Base-by-base conservation (phyloP, 139 green algal species). In the Pleodorina starrii region DNA sequence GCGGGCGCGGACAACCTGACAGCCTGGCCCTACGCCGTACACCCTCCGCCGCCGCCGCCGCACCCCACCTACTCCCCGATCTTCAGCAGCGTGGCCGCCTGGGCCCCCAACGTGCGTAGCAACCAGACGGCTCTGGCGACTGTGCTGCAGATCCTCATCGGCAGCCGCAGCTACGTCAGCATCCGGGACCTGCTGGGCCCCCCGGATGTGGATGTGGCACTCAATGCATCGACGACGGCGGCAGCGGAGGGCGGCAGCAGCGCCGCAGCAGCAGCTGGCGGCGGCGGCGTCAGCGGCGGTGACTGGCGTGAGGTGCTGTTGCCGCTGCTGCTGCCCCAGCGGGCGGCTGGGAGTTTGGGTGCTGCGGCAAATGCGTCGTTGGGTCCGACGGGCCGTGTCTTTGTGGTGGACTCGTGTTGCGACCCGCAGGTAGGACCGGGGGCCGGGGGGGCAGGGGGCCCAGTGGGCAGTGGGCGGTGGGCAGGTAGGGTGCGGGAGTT, bases 1-100 rank as follows among this genome's bases (percentile, higher is more conserved):
- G 78, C 51, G 9, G 78, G 36, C 3, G 54, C 38, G 2, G 51
- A 72, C 5, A 32, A 21, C 46, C 38, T 85, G 25, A 40, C 36
- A 7, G 50, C 29, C 0, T 85, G 78, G 78, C 78, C 78, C 51
- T 85, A 85, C 54, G 40, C 29, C 19, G 21, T 57, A 32, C 78
- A 85, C 27, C 54, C 54, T 12, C 78, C 78, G 16, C 36, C 54
- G 21, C 51, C 78, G 27, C 36, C 16, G 50, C 2, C 74, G 19
- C 27, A 12, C 42, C 4, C 23, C 12, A 6, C 38, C 40, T 80
- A 57, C 42, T 25, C 6, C 32, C 21, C 7, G 32, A 10, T 59
- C 4, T 57, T 59, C 72, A 19, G 35, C 10, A 54, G 72, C 16
- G 72, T 80, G 72, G 72, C 72, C 6, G 40, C 25, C 16, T 80